Evolutionary conservation across 2,329 filamentous ascomycete species (phyloP).

Genomic region (Magnaporthiopsis incrustans): DNA sequence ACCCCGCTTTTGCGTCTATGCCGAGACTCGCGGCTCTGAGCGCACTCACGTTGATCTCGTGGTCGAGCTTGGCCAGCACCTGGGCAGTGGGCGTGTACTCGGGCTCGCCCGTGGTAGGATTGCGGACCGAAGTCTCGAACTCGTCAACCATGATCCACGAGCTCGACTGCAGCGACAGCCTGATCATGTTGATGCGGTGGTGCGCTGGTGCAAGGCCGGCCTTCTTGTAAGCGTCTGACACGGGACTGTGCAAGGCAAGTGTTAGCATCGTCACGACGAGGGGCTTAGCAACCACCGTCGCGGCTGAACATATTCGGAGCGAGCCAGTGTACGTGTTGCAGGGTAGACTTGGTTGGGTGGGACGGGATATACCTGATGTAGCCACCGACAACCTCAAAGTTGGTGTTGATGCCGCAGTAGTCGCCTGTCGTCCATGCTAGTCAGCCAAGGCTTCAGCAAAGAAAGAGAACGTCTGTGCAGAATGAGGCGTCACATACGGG

Average conservation of each 20-base stretch:
- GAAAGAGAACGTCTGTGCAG: too few species aligned
- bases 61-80: conserved; percentile 83
- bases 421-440: background rate
- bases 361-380: conserved; percentile 35
- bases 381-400: conserved; percentile 77
- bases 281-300: background rate
- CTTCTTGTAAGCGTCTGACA: conserved; percentile 64
- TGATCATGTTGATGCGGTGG: conserved; percentile 78
- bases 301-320: background rate
- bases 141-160: conserved; percentile 82
- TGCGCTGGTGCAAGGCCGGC: conserved; percentile 65
- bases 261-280: too few species aligned
- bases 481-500: conserved; percentile 4
- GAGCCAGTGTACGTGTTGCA: background rate
- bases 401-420: conserved; percentile 5
- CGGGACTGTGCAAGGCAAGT: conserved; percentile 12
- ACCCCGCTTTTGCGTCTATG: too few species aligned
- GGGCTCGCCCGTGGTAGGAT: conserved; percentile 36
- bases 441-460: background rate
- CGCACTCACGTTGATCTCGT: conserved; percentile 66
- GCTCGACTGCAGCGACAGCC: conserved; percentile 67
- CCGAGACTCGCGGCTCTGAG: too few species aligned
- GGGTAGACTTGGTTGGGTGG: background rate
- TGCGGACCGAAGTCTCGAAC: conserved; percentile 66
- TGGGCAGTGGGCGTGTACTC: conserved; percentile 83